A percentile compares a stretch with the other conserved stretches of the same genome.
phyloP scores from a whole-genome alignment of 441 rosid genomes.

The Arabidopsis lyrata region DNA sequence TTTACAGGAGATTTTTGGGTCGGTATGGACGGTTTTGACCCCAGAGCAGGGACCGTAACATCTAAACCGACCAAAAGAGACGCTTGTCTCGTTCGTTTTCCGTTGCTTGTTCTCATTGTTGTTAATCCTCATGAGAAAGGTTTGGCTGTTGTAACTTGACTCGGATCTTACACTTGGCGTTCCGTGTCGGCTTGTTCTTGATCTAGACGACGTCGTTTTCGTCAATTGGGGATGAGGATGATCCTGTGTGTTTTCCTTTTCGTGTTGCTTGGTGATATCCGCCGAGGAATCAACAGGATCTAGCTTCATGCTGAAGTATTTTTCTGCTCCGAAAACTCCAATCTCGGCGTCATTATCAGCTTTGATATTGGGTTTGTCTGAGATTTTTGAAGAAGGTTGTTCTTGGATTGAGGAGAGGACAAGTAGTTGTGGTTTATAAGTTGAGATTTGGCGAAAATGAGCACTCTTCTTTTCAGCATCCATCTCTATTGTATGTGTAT shows the following conservation, averaged over 20 bases:
- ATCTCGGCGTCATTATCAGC: conserved; percentile 56
- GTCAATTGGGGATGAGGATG: conserved; percentile 26
- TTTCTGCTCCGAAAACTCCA: conserved; percentile 77
- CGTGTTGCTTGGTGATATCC: conserved; percentile 35
- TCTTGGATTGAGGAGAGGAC: conserved; percentile 51
- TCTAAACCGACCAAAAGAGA: conserved; percentile 62
- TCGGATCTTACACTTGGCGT: conserved; percentile 70
- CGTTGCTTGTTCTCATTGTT: conserved; percentile 50
- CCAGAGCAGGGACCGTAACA: conserved; percentile 71
- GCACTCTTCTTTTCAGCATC: conserved; percentile 51
- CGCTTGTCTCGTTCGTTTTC: conserved; percentile 52
- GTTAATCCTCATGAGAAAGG: conserved; percentile 50
- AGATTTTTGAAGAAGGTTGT: conserved; percentile 39
- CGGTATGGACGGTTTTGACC: conserved; percentile 58
- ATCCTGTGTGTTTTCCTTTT: conserved; percentile 47
- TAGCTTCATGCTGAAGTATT: conserved; percentile 68
- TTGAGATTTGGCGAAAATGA: conserved; percentile 64
- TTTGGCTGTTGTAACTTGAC: conserved; percentile 72
- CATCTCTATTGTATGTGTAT: conserved; percentile 48
- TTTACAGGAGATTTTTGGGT: conserved; percentile 39
- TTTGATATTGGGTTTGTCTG: conserved; percentile 45
- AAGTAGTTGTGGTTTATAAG: conserved; percentile 55
- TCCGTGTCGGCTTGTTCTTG: conserved; percentile 54
- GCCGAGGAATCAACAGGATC: conserved; percentile 47
- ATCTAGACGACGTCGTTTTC: conserved; percentile 40